Base-by-base conservation (phyloP, 176 grass and related monocot species). In the Thalia dealbata region DNA sequence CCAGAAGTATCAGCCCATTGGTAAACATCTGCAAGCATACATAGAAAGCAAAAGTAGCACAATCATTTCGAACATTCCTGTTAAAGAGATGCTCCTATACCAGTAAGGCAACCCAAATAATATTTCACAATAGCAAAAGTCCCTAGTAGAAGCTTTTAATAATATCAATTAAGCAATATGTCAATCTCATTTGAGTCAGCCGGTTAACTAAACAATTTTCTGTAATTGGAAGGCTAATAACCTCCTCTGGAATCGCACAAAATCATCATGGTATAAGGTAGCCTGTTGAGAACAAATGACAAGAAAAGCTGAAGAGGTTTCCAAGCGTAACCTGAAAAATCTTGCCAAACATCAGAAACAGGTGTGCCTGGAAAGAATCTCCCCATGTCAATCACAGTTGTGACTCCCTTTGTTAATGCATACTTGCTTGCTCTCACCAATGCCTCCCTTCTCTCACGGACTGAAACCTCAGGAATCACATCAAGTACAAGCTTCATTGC, bases 301-400 rank as follows among this genome's bases (percentile, higher is more conserved):
- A 71, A 45, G 48, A 41, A 46, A 56, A 50, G 30, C 56, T 29
- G 64, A 38, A 63, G 55, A 38, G 26, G 13, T n/a, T 32, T 52
- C 22, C 27, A 85, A 61, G 3, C 26, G 19, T 81, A 83, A 97
- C 93, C 89, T 82, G 84, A 78, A 75, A 92, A 82, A 86, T 92
- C 93, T 62, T 88, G 70, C 89, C 93, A 97, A 52, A 66, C 27
- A 78, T 86, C 48, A 10, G 86, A 60, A 7, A 78, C 64, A 22
- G 87, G 71, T 23, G 7, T 11, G 65, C 87, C 90, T 72, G 90
- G 82, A 50, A 90, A 86, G 73, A 86, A 91, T 75, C 85, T 84
- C 78, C 95, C 90, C 68, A 93, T 61, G 78, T 99, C 95, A 76
- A 93, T 83, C 67, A 93, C 50, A 71, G 83, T 85, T 75, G 95